These are phyloP conservation scores for Suillus weaverae DNA, from an alignment of 768 basidiomycete species.

Conservation along the genomic window DNA sequence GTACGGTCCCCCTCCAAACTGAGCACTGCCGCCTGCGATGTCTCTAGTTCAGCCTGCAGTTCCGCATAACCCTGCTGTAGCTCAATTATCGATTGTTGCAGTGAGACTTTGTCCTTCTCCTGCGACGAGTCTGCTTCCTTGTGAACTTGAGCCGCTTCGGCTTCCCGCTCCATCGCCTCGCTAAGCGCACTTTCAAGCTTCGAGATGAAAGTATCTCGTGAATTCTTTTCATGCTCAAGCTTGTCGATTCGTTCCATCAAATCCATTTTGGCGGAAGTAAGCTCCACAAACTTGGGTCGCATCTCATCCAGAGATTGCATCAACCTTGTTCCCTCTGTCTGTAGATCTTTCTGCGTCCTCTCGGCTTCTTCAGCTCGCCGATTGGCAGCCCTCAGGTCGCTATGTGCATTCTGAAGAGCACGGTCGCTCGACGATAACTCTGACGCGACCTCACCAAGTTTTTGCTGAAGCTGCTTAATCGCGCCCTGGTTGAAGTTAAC, in stretches of 20 bases:
- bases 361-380: slow-evolving; percentile 78
- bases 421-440: slow-evolving; percentile 54
- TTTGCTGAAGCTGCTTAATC: slow-evolving; percentile 55
- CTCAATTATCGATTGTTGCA: slow-evolving; percentile 53
- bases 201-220: slow-evolving; percentile 56
- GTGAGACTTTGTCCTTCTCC: slow-evolving; percentile 52
- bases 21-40: slow-evolving; percentile 51
- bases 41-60: slow-evolving; percentile 62
- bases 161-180: slow-evolving; percentile 52
- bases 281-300: slow-evolving; percentile 80
- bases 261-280: slow-evolving; percentile 71
- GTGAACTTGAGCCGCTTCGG: slow-evolving; percentile 44
- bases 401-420: slow-evolving; percentile 59
- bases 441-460: slow-evolving; percentile 54
- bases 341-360: slow-evolving; percentile 66
- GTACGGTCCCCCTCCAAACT: slow-evolving; percentile 68
- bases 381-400: slow-evolving; percentile 62
- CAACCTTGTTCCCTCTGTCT: slow-evolving; percentile 73
- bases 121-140: slow-evolving; percentile 45
- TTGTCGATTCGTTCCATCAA: slow-evolving; percentile 62
- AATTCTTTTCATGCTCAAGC: slow-evolving; percentile 53
- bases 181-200: slow-evolving; percentile 62
- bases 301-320: slow-evolving; percentile 85
- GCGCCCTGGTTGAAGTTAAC: slow-evolving; percentile 45
- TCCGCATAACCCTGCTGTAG: slow-evolving; percentile 61